phyloP scores from a whole-genome alignment of 352 stramenopile genomes.

The Phytophthora hibernalis region DNA sequence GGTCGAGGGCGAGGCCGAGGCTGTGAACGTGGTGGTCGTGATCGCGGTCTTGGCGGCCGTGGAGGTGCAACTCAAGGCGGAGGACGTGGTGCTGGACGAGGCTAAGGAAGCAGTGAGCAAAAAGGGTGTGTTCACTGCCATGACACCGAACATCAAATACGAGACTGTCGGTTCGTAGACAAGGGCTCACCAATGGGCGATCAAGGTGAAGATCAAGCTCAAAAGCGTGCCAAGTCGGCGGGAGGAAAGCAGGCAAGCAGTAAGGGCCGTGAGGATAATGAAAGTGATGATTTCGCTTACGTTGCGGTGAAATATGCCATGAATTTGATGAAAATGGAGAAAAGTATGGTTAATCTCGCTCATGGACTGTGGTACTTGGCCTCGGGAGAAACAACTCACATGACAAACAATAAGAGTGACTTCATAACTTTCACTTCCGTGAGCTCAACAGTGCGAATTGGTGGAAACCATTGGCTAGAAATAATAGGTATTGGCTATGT shows the following conservation, averaged over 20 bases:
- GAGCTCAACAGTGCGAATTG: constrained; percentile 1
- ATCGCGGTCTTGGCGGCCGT: background rate
- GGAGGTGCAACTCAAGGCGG: too few species aligned
- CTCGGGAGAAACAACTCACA: constrained; percentile 10
- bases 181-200: background rate
- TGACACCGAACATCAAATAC: background rate
- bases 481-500: constrained; percentile 7
- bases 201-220: background rate
- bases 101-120: background rate
- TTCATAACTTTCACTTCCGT: constrained; percentile 5
- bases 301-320: too few species aligned
- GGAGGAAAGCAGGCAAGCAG: background rate
- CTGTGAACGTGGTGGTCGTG: background rate
- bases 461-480: constrained; percentile 2
- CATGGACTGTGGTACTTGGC: constrained; percentile 16
- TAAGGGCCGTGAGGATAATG: background rate
- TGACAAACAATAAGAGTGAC: constrained; percentile 9
- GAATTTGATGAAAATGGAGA: background rate
- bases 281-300: constrained; percentile 13
- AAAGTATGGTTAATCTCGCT: background rate
- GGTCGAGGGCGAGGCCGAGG: background rate
- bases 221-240: background rate
- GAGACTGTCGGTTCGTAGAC: background rate
- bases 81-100: background rate
- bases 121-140: background rate